Base-by-base conservation (phyloP, 768 basidiomycete species). In the Hebeloma cylindrosporum region DNA sequence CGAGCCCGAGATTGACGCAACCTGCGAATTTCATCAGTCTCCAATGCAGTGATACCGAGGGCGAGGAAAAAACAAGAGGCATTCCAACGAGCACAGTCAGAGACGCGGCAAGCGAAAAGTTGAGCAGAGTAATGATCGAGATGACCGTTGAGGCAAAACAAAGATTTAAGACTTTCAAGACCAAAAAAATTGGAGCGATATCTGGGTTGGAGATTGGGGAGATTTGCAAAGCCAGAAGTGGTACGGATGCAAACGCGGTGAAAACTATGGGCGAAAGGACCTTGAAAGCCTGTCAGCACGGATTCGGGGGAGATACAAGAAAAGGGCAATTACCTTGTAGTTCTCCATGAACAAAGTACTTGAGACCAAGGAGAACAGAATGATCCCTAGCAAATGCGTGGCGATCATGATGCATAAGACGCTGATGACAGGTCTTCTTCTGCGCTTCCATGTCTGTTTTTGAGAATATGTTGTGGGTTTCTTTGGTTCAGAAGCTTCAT, bases 131-230 rank as follows among this genome's bases (percentile, higher is more conserved):
- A 21, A 82, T 83, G 27, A 90, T 80, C 9, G 78, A 93, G 50
- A 96, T 86, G 38, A 93, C 76, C 1, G 88, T 86, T 3, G 95
- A 95, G 17, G 90, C 79, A 34, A 88, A 65, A 62, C 93, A 89
- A 20, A 94, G 78, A 54, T 86, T 87, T 48, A 91, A 69, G 0
- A 86, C 71, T 53, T 88, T 83, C 30, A 94, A 68, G 13, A 87
- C 66, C 13, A 65, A 58, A 13, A 72, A 77, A 26, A 68, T 60
- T 16, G 71, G 72, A 40, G 72, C 73, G 10, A 48, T 47, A 29
- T 62, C 65, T 16, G 59, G 41, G 25, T 48, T 33, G 9, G 58
- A 47, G 13, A 56, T 40, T 14, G 61, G 54, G 26, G 62, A 54
- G 11, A 66, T 40, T 22, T 59, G 45, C 29, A 75, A 51, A 27